These are phyloP conservation scores for Pneumocystis jirovecii DNA, from an alignment of 1,139 yeast genomes.

Conservation along the genomic window DNA sequence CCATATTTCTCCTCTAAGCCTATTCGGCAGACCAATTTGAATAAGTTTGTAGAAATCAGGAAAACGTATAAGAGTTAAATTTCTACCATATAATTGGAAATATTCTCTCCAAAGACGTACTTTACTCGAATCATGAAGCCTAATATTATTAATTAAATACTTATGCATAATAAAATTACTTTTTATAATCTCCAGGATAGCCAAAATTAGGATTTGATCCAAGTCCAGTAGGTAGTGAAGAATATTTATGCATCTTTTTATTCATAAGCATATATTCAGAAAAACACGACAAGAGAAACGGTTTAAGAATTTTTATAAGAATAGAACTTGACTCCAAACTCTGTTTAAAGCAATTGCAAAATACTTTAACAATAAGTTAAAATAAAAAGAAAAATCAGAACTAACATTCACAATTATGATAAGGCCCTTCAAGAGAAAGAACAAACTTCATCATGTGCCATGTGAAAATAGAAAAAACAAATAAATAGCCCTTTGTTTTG, in stretches of 20 bases:
- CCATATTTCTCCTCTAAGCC: conserved; percentile 92
- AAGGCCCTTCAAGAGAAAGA: conserved; percentile 62
- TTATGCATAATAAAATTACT: conserved; percentile 17
- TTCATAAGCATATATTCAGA: conserved; percentile 47
- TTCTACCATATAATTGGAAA: conserved; percentile 69
- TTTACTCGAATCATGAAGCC: conserved; percentile 62
- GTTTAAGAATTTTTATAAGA: conserved; percentile 42
- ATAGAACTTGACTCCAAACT: conserved; percentile 50
- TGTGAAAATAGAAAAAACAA: conserved; percentile 58
- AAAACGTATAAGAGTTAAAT: conserved; percentile 57
- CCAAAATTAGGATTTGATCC: conserved; percentile 53
- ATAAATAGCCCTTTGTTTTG: conserved; percentile 61
- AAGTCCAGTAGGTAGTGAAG: conserved; percentile 43
- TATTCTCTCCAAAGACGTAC: conserved; percentile 90
- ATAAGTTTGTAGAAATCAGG: conserved; percentile 68
- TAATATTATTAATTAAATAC: neutral
- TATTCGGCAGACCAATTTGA: conserved; percentile 82
- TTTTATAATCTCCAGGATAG: conserved; percentile 79
- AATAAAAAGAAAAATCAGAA: neutral
- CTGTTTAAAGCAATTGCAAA: conserved; percentile 52
- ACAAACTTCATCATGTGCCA: conserved; percentile 51
- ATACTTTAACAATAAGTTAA: conserved; percentile 19
- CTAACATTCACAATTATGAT: conserved; percentile 55
- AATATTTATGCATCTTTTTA: conserved; percentile 6
- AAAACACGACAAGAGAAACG: conserved; percentile 59